phyloP scores from a whole-genome alignment of 306 rosid genomes.

The Prunus mume region DNA sequence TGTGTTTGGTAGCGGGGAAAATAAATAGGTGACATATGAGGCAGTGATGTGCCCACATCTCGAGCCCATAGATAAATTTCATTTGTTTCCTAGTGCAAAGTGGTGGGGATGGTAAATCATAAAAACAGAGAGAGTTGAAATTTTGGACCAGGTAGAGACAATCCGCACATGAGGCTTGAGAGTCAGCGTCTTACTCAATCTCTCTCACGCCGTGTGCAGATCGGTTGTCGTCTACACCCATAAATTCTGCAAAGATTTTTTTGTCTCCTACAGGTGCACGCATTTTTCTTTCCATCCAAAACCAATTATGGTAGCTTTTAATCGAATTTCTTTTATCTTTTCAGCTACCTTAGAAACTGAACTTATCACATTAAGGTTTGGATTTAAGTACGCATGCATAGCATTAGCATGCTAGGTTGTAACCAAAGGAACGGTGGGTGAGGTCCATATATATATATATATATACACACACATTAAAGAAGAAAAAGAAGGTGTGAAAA shows the following conservation, averaged over 20 bases:
- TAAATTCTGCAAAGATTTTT: not conserved
- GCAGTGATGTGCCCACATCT: not conserved
- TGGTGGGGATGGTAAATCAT: not conserved
- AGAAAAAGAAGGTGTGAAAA: not conserved
- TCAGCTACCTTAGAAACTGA: not conserved
- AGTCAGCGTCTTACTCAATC: not conserved
- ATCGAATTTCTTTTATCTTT: not conserved
- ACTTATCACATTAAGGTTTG: not conserved
- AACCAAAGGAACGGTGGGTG: not conserved
- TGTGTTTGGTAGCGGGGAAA: conserved; percentile 1
- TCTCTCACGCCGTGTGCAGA: not conserved
- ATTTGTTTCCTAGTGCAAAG: not conserved
- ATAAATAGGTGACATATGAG: not conserved
- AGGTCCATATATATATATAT: not conserved
- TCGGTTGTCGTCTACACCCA: not conserved
- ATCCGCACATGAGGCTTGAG: not conserved
- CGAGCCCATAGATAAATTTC: not conserved
- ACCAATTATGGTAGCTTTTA: not conserved
- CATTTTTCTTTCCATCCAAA: not conserved
- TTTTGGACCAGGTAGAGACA: not conserved
- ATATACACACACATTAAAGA: not conserved
- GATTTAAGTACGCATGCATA: not conserved
- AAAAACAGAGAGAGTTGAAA: not conserved
- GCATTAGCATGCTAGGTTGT: not conserved
- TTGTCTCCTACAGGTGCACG: conserved; percentile 6